These are phyloP conservation scores for Tolypocladium inflatum DNA, from an alignment of 2,329 filamentous ascomycete genomes.

Conservation along the genomic window DNA sequence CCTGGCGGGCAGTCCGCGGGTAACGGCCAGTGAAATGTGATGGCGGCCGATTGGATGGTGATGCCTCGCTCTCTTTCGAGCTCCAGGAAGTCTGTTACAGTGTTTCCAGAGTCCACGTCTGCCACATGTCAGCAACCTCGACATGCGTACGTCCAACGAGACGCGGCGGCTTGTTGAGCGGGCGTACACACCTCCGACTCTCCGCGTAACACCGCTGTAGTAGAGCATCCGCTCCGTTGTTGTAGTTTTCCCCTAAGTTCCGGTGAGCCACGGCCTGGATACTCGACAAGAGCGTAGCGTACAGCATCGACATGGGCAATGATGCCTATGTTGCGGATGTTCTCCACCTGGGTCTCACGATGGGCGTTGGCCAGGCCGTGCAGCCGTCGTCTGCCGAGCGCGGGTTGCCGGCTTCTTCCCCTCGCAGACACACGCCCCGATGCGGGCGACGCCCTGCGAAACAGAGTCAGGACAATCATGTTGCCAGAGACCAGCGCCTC, in stretches of 20 bases:
- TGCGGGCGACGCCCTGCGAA: constrained; percentile 3
- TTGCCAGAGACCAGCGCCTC: background rate
- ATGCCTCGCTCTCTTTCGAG: constrained; percentile 88
- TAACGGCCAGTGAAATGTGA: constrained; percentile 89
- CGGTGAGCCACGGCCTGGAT: constrained; percentile 2
- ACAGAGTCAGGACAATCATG: constrained; percentile 8
- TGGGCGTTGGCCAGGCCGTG: constrained; percentile 7
- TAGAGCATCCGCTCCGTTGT: constrained; percentile 99
- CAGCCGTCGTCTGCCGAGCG: background rate
- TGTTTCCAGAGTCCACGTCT: constrained; percentile 95
- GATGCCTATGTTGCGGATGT: constrained; percentile 91
- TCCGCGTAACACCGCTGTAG: constrained; percentile 80
- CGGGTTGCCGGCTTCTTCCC: background rate
- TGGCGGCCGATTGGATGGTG: constrained; percentile 94
- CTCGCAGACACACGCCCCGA: background rate
- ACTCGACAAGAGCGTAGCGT: constrained; percentile 14
- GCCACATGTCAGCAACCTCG: background rate
- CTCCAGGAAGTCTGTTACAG: constrained; percentile 92
- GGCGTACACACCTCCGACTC: constrained; percentile 60
- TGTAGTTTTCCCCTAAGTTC: constrained; percentile 73
- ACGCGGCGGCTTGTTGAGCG: background rate
- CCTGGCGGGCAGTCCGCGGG: constrained; percentile 29
- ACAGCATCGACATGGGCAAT: constrained; percentile 96
- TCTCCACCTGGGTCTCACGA: constrained; percentile 22
- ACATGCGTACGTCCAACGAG: background rate